These are phyloP conservation scores for Adansonia gregorii DNA, from an alignment of 441 rosid genomes.

Conservation along the genomic window DNA sequence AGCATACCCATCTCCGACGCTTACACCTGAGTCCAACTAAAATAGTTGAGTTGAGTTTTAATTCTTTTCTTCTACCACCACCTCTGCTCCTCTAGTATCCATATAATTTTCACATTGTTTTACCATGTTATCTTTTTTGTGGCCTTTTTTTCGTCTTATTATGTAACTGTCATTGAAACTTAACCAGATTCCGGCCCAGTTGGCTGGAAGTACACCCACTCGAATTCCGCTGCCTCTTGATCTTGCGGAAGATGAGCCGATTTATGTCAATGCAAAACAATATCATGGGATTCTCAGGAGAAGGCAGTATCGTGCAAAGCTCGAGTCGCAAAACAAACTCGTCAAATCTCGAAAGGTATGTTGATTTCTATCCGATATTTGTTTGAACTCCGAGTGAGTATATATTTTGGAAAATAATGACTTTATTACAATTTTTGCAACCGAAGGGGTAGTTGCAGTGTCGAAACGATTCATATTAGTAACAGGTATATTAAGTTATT, in stretches of 20 bases:
- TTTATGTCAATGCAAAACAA: slow-evolving; percentile 82
- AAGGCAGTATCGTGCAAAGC: slow-evolving; percentile 79
- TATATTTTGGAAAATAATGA: too few species aligned
- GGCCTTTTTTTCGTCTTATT: not conserved
- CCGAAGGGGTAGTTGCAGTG: too few species aligned
- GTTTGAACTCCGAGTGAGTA: too few species aligned
- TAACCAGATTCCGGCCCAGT: slow-evolving; percentile 47
- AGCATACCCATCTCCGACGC: too few species aligned
- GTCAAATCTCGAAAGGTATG: slow-evolving; percentile 70
- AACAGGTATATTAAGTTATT: not conserved
- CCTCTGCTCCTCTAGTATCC: not conserved
- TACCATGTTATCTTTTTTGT: not conserved
- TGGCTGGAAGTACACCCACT: slow-evolving; percentile 45
- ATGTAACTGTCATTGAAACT: slow-evolving; percentile 29
- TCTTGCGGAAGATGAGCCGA: slow-evolving; percentile 58
- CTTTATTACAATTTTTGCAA: too few species aligned
- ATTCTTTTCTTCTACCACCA: not conserved
- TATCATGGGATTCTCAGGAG: slow-evolving; percentile 80
- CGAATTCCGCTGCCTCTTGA: slow-evolving; percentile 75
- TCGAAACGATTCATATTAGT: too few species aligned
- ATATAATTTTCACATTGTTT: not conserved
- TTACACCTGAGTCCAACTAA: too few species aligned
- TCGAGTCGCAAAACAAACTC: slow-evolving; percentile 74
- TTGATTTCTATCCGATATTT: slow-evolving; percentile 5
- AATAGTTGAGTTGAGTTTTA: not conserved